Conservation (phyloP, 2,329 filamentous ascomycete genomes). For the Penicillium sumatraense region DNA sequence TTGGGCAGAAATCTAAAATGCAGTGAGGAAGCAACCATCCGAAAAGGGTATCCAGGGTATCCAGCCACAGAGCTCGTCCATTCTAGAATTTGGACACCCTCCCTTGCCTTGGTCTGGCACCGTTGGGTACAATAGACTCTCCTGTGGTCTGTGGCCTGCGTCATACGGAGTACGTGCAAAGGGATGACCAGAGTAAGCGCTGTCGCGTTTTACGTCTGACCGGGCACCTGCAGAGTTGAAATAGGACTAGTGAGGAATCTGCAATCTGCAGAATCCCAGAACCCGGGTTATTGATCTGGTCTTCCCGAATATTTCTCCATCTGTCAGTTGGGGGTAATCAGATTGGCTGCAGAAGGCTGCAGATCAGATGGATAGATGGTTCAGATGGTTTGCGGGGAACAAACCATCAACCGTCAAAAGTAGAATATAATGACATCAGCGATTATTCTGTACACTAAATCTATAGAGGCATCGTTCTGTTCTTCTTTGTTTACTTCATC, state of each 20-base stretch:
- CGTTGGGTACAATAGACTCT: constrained; percentile 1
- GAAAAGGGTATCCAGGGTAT: constrained; percentile 12
- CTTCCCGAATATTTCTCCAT: not conserved
- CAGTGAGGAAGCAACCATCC: constrained; percentile 17
- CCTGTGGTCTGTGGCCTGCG: not conserved
- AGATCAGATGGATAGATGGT: not conserved
- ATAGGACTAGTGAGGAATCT: not conserved
- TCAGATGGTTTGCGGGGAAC: constrained; percentile 3
- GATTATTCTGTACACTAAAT: not conserved
- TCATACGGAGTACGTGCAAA: no score
- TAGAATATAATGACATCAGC: not conserved
- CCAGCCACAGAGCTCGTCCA: constrained; percentile 5
- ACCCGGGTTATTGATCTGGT: not conserved
- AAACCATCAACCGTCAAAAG: constrained; percentile 1
- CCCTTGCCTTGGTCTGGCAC: not conserved
- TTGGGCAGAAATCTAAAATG: constrained; percentile 26
- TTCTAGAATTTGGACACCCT: constrained; percentile 5
- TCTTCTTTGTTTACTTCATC: not conserved
- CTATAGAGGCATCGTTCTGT: no score
- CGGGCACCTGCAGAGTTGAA: not conserved
- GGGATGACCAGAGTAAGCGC: no score
- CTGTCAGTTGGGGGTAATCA: not conserved
- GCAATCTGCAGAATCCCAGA: not conserved
- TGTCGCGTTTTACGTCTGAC: not conserved
- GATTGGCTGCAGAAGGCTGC: constrained; percentile 7